Conservation (phyloP, 2,329 filamentous ascomycete species). For the Chaetothyriales sp. region DNA sequence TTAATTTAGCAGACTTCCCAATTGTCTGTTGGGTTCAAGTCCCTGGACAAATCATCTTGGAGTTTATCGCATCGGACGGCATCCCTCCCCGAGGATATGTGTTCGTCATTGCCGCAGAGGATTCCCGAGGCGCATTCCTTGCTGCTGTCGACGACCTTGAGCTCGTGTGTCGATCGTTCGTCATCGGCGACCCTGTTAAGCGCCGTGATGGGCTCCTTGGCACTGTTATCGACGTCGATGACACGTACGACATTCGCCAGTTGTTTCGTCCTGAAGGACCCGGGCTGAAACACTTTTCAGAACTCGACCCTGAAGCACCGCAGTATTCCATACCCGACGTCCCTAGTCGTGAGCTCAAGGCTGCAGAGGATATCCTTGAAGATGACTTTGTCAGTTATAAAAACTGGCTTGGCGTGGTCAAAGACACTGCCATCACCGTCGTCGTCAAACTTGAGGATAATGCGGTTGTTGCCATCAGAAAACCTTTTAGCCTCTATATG, state of each 20-base stretch:
- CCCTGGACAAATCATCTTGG: conserved; percentile 19
- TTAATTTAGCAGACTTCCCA: conserved; percentile 22
- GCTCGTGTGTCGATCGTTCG: conserved; percentile 40
- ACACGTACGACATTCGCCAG: conserved; percentile 32
- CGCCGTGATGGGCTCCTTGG: conserved; percentile 35
- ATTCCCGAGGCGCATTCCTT: conserved; percentile 29
- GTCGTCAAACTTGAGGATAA: conserved; percentile 39
- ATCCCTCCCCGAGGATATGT: conserved; percentile 39
- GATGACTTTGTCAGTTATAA: conserved; percentile 42
- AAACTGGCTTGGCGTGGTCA: conserved; percentile 43
- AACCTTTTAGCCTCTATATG: conserved; percentile 31
- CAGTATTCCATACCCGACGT: conserved; percentile 25
- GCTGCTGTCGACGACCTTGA: conserved; percentile 32
- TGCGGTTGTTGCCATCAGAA: conserved; percentile 39
- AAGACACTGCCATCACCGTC: conserved; percentile 36
- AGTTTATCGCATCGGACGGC: conserved; percentile 6
- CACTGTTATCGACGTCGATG: conserved; percentile 37
- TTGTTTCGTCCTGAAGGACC: conserved; percentile 11
- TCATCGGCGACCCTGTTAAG: conserved; percentile 45
- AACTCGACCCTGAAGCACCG: conserved; percentile 1
- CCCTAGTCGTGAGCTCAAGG: conserved; percentile 32
- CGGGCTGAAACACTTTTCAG: conserved; percentile 14
- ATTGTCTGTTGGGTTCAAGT: conserved; percentile 21
- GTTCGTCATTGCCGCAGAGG: conserved; percentile 30
- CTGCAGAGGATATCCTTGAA: conserved; percentile 33